Percentiles rank a stretch among this genome's conserved stretches.
phyloP scores from a whole-genome alignment of 805 yeast species.

The Limtongia smithiae region DNA sequence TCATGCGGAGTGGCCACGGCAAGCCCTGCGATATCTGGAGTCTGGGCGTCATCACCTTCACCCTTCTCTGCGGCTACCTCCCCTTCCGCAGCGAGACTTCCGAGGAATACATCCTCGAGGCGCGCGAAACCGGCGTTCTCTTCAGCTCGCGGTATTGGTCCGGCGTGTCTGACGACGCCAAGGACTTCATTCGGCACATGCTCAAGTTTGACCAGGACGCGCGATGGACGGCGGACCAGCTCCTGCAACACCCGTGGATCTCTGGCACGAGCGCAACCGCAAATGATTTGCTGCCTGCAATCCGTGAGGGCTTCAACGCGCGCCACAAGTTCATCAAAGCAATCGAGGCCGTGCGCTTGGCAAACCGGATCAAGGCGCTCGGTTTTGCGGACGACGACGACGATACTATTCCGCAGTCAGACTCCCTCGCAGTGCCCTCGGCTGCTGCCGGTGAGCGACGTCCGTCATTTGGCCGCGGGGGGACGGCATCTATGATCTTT shows the following conservation, averaged over 20 bases:
- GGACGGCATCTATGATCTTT: constrained; percentile 39
- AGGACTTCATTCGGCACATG: constrained; percentile 67
- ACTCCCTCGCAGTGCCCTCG: not conserved
- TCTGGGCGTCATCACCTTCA: constrained; percentile 86
- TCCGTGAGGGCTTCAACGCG: constrained; percentile 78
- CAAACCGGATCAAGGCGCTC: constrained; percentile 71
- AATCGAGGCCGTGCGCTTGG: constrained; percentile 75
- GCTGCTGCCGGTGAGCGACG: constrained; percentile 3
- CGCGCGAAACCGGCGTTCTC: constrained; percentile 69
- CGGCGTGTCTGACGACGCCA: constrained; percentile 73
- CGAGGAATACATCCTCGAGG: constrained; percentile 76
- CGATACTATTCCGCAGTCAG: constrained; percentile 35
- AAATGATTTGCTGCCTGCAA: constrained; percentile 73
- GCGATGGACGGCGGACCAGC: constrained; percentile 58
- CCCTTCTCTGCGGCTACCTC: constrained; percentile 85
- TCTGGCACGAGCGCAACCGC: constrained; percentile 39
- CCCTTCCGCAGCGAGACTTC: constrained; percentile 86
- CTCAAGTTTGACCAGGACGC: constrained; percentile 62
- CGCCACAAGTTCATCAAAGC: constrained; percentile 81
- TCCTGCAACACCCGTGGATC: constrained; percentile 76
- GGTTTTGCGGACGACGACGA: constrained; percentile 48
- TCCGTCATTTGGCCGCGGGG: constrained; percentile 17
- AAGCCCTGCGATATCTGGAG: constrained; percentile 97
- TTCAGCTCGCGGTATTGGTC: constrained; percentile 89
- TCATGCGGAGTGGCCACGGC: constrained; percentile 80